Conservation (phyloP, 768 basidiomycete genomes). For the Gloeostereum incarnatum region DNA sequence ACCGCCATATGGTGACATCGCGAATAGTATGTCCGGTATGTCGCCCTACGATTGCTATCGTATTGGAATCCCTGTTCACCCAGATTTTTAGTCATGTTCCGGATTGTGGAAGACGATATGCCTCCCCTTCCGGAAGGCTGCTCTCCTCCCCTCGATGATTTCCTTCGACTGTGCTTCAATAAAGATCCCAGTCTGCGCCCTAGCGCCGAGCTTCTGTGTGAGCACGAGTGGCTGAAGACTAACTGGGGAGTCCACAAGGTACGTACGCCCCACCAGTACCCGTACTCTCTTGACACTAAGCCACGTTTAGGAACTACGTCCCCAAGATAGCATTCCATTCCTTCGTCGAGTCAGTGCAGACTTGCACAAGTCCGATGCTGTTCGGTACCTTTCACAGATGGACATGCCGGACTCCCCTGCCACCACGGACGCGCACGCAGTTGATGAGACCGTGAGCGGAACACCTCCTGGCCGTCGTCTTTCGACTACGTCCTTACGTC, state of each 20-base stretch:
- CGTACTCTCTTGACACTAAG: constrained; percentile 2
- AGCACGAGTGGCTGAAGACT: constrained; percentile 85
- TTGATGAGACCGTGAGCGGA: constrained; percentile 24
- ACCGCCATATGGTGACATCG: constrained; percentile 86
- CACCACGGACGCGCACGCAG: constrained; percentile 23
- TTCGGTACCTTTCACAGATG: constrained; percentile 40
- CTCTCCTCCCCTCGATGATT: constrained; percentile 70
- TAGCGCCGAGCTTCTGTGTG: constrained; percentile 74
- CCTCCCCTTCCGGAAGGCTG: constrained; percentile 80
- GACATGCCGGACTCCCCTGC: constrained; percentile 35
- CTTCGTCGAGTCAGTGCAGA: constrained; percentile 86
- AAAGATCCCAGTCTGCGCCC: constrained; percentile 85
- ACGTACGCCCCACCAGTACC: constrained; percentile 10
- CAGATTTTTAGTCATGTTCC: constrained; percentile 75
- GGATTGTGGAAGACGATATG: constrained; percentile 88
- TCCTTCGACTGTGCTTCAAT: constrained; percentile 80
- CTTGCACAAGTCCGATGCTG: constrained; percentile 60
- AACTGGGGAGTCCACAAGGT: constrained; percentile 79
- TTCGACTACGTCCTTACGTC: constrained; percentile 27
- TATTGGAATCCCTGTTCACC: constrained; percentile 4
- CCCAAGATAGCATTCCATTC: constrained; percentile 94
- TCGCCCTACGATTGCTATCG: constrained; percentile 9
- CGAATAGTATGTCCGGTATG: constrained; percentile 85
- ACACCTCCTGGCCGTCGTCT: constrained; percentile 29
- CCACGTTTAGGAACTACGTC: constrained; percentile 58